These are phyloP conservation scores for Amanita inopinata DNA, from an alignment of 768 basidiomycete genomes.

Conservation along the genomic window DNA sequence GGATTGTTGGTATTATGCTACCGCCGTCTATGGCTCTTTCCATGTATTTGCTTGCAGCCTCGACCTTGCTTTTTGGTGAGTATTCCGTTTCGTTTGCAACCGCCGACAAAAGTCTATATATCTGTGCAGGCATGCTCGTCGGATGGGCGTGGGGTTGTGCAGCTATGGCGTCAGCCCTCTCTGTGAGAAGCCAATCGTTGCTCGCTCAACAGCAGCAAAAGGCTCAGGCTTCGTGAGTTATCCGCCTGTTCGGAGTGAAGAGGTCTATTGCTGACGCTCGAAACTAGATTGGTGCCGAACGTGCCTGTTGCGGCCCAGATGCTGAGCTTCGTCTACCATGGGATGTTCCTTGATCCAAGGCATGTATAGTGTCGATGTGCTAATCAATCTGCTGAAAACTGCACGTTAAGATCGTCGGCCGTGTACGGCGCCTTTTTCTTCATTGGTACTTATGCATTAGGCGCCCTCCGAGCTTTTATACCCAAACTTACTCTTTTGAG, in stretches of 20 bases:
- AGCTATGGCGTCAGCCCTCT: constrained; percentile 31
- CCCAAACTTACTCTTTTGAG: constrained; percentile 31
- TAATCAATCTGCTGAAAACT: not conserved
- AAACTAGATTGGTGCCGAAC: constrained; percentile 9
- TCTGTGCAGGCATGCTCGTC: constrained; percentile 28
- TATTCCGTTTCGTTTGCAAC: not conserved
- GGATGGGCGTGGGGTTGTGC: constrained; percentile 40
- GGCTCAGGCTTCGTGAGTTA: constrained; percentile 24
- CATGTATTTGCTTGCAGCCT: constrained; percentile 24
- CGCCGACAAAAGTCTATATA: not conserved
- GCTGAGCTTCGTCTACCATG: constrained; percentile 26
- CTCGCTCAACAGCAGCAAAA: constrained; percentile 24
- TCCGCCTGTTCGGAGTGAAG: constrained; percentile 10
- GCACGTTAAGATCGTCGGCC: constrained; percentile 24
- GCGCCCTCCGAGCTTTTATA: constrained; percentile 25
- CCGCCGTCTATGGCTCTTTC: constrained; percentile 31
- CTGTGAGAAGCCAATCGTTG: constrained; percentile 25
- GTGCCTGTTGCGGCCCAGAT: constrained; percentile 20
- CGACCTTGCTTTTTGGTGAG: constrained; percentile 26
- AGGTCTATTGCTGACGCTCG: not conserved
- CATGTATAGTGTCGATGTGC: constrained; percentile 9
- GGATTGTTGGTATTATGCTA: constrained; percentile 29
- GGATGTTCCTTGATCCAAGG: constrained; percentile 34
- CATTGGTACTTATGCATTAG: constrained; percentile 31
- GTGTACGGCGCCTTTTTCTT: constrained; percentile 37